These are phyloP conservation scores for Brassica carinata DNA, from an alignment of 345 rosid species.

Conservation along the genomic window DNA sequence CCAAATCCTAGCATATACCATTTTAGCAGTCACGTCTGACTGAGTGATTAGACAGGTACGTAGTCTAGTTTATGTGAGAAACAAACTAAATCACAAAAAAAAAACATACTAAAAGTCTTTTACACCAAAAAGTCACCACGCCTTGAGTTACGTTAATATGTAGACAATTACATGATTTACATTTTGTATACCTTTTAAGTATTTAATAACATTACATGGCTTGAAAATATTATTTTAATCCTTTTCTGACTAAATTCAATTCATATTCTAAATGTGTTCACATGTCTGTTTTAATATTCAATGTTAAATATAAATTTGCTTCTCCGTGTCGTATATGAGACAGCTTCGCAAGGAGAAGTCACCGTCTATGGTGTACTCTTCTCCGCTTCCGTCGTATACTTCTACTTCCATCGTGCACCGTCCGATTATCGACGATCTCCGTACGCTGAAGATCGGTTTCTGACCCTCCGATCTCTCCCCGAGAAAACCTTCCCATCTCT, in stretches of 20 bases:
- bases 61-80: not conserved
- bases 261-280: conserved; percentile 7
- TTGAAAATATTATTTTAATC: not conserved
- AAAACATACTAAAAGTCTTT: not conserved
- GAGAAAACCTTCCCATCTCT: conserved; percentile 65
- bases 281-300: conserved; percentile 1
- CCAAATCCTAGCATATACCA: conserved; percentile 13
- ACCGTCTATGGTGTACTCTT: conserved; percentile 82
- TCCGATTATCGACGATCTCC: conserved; percentile 69
- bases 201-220: conserved; percentile 3
- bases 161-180: not conserved
- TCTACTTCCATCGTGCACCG: conserved; percentile 57
- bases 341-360: conserved; percentile 58
- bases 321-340: conserved; percentile 42
- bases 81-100: not conserved
- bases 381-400: conserved; percentile 55
- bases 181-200: not conserved
- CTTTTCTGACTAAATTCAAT: not conserved
- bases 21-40: conserved; percentile 5
- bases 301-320: too few relatives aligned
- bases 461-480: conserved; percentile 70
- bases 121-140: not conserved
- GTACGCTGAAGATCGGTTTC: conserved; percentile 66
- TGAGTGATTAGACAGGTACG: conserved; percentile 2
- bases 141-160: not conserved